These are phyloP conservation scores for Diaporthe sp. DNA, from an alignment of 2,329 filamentous ascomycete species.

Conservation along the genomic window DNA sequence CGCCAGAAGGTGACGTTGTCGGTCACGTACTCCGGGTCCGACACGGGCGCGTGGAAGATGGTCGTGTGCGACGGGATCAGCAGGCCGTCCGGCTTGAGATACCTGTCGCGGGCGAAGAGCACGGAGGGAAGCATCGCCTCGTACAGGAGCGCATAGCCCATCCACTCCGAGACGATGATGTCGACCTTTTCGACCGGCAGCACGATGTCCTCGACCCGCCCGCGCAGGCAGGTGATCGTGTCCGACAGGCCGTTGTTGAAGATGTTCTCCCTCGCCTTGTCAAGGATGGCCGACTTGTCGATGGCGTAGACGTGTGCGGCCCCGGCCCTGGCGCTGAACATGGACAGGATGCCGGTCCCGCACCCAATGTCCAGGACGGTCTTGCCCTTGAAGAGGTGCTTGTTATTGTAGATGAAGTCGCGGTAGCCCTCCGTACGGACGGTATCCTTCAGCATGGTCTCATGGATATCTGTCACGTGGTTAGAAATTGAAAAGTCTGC, in stretches of 20 bases:
- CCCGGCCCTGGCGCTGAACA: slow-evolving; percentile 94
- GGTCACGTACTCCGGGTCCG: slow-evolving; percentile 80
- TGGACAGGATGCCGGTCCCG: slow-evolving; percentile 86
- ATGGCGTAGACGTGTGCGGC: slow-evolving; percentile 89
- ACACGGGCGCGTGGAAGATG: slow-evolving; percentile 83
- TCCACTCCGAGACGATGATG: slow-evolving; percentile 97
- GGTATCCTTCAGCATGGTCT: slow-evolving; percentile 93
- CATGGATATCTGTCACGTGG: slow-evolving; percentile 79
- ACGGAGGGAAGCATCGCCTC: slow-evolving; percentile 97
- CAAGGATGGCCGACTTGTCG: slow-evolving; percentile 90
- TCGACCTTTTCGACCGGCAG: slow-evolving; percentile 86
- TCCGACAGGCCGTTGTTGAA: slow-evolving; percentile 81
- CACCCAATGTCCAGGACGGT: slow-evolving; percentile 93
- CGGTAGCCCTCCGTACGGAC: slow-evolving; percentile 92
- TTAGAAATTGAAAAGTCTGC: slow-evolving; percentile 11
- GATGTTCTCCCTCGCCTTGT: slow-evolving; percentile 86
- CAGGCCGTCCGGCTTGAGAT: slow-evolving; percentile 82
- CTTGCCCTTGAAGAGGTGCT: slow-evolving; percentile 89
- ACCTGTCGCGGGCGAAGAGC: slow-evolving; percentile 86
- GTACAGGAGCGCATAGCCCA: slow-evolving; percentile 94
- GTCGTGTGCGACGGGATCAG: slow-evolving; percentile 89
- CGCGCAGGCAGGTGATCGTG: slow-evolving; percentile 81
- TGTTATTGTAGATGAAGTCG: slow-evolving; percentile 94
- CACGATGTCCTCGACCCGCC: slow-evolving; percentile 87
- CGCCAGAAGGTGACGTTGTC: slow-evolving; percentile 89